A percentile compares a stretch with the other conserved stretches of the same genome.
Conservation (phyloP, 768 basidiomycete species). For the Xanthoconium purpureum region DNA sequence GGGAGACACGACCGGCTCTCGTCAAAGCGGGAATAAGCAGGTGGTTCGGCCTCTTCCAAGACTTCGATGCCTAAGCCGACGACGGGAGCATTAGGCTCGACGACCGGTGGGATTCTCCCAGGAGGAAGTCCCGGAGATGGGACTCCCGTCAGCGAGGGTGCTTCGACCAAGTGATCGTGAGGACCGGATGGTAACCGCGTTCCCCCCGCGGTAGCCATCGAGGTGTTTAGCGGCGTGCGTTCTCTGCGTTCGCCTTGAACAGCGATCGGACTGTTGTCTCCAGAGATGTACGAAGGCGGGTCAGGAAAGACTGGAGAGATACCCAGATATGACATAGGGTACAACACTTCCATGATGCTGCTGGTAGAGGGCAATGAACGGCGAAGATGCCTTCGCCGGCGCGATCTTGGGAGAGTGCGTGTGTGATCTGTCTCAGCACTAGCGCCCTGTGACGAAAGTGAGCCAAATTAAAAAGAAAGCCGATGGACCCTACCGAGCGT, state of each 20-base stretch:
- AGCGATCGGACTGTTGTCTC: background rate
- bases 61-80: conserved; percentile 2
- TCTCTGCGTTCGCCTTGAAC: background rate
- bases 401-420: background rate
- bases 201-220: background rate
- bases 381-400: conserved; percentile 1
- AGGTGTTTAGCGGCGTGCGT: background rate
- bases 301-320: conserved; percentile 7
- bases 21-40: conserved; percentile 29
- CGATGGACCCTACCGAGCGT: conserved; percentile 2
- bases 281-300: conserved; percentile 20
- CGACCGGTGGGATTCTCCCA: background rate
- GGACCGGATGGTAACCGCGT: background rate
- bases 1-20: conserved; percentile 6
- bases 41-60: conserved; percentile 6
- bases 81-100: background rate
- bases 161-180: conserved; percentile 1
- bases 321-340: conserved; percentile 18
- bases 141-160: conserved; percentile 13
- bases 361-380: conserved; percentile 19
- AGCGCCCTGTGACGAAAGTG: conserved; percentile 9
- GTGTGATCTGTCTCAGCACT: background rate
- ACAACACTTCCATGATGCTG: conserved; percentile 24
- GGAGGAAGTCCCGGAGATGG: conserved; percentile 4
- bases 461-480: background rate